Evolutionary conservation across 2,329 filamentous ascomycete species (phyloP), one percentile per base, ranked within the genome.

Genomic region (Orbilia brochopaga): DNA sequence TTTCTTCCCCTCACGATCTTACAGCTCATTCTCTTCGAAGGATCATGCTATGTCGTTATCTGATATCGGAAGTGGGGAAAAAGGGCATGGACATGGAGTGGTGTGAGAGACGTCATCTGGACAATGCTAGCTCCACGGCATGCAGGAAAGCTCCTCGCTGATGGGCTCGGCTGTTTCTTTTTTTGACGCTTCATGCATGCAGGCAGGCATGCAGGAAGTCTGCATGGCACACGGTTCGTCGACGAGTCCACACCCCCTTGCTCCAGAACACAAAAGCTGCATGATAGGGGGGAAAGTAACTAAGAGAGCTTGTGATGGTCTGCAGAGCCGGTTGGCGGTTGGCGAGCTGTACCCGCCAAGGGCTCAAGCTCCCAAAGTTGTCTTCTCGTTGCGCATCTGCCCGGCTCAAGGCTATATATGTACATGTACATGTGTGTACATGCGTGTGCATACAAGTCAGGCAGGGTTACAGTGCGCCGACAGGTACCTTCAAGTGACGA

Each of bases 81-180:
- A 15, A 32, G n/a, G n/a, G 50, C n/a, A 24, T 44, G 57, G 53
- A 48, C 8, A 57, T 61, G 62, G 63, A 60, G 66, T 53, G 58
- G 30, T 59, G 44, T 42, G 37, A 42, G 65, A 51, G 65, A 70
- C 66, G 66, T 70, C 66, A 70, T 70, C 66, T 64, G 53, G 48
- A 55, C 66, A 70, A 30, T 54, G 65, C 37, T 69, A 62, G 66
- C 59, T 62, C 44, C n/a, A 48, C 4, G 44, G 44, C 44, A 53
- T 54, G 53, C 56, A 37, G 13, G 19, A 32, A 24, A 46, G n/a
- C 27, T 32, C n/a, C 50, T 32, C 27, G 32, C 42, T 61, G 37
- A 42, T 42, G 37, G 37, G 37, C 37, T 42, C 37, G 37, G 37
- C n/a, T 42, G 37, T 42, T 42, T 42, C 37, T 42, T 42, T 42